A percentile compares a stretch with the other conserved stretches of the same genome.
phyloP scores from a whole-genome alignment of 2,329 filamentous ascomycete genomes.

The Xylaria sp. region DNA sequence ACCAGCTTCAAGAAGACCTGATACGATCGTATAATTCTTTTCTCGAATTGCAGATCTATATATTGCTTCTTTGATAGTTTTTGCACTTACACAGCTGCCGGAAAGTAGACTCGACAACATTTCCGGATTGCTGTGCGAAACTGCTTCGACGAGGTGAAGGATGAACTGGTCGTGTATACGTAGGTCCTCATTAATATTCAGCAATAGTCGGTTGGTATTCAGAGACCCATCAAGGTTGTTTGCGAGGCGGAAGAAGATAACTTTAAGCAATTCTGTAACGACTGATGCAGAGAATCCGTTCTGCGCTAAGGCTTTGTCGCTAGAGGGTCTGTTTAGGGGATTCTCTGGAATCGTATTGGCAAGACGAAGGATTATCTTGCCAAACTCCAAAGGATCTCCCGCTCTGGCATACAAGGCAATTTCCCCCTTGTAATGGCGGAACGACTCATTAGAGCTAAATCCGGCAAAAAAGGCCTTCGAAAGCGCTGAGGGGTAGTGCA shows the following conservation, averaged over 20 bases:
- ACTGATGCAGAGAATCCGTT: neutral
- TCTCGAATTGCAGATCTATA: conserved; percentile 22
- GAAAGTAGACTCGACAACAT: neutral
- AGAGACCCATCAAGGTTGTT: neutral
- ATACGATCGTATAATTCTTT: conserved; percentile 13
- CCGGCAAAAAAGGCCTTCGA: neutral
- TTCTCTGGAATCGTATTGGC: conserved; percentile 12
- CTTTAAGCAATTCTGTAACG: conserved; percentile 10
- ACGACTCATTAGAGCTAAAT: neutral
- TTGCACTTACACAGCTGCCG: conserved; percentile 1
- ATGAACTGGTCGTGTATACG: conserved; percentile 10
- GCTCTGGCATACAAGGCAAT: neutral
- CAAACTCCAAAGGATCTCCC: neutral
- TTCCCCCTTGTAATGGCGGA: neutral
- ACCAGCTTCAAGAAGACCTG: conserved; percentile 11
- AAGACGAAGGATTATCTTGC: neutral
- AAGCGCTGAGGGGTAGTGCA: conserved; percentile 1
- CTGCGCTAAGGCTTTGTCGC: neutral
- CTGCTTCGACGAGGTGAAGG: conserved; percentile 9
- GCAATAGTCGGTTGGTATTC: no score
- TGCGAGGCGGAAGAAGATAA: conserved; percentile 24
- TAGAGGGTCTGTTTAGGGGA: neutral
- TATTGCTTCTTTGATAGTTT: conserved; percentile 18
- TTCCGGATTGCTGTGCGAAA: conserved; percentile 14
- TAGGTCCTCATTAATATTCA: no score